Base-by-base conservation (phyloP, 805 yeast genomes). In the Yarrowia deformans region DNA sequence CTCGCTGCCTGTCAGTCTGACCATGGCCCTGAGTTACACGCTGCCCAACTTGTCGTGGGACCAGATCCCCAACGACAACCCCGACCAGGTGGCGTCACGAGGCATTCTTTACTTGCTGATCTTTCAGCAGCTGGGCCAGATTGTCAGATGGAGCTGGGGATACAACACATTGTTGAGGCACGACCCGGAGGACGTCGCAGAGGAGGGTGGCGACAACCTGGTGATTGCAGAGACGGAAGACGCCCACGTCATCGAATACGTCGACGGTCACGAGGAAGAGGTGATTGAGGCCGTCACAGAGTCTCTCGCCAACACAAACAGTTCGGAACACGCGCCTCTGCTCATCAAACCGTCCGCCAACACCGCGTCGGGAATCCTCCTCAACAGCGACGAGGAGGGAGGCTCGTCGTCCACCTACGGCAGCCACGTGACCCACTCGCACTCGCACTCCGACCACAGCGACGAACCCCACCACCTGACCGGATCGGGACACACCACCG, bases 1-100 rank as follows among this genome's bases (percentile, higher is more conserved):
- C 81, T 90, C 97, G 12, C 84, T 94, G 69, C 98, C 99, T 0
- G 98, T 94, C 1, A 92, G 97, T 0, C 83, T 95, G 72, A 87
- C 89, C 9, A 81, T 95, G 69, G 89, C 97, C 29, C 79, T 87
- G 71, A 88, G 89, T 2, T 83, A 83, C 74, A 83, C 89, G 1
- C 78, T 87, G 72, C 90, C 90, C 0, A 82, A 83, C 68, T 81
- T 87, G 71, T 76, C 77, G 52, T 87, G 90, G 90, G 87, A 84
- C 68, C 84, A 83, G 70, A 78, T 87, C 56, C 83, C 81, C 7
- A 81, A 81, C 70, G 90, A 87, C 74, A 78, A 82, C 49, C 74
- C 81, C n/a, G 89, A 85, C 67, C 82, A 81, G 71, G 84, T 87
- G 29, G 90, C 90, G 0, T 84, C 88, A 2, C 81, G 90, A 37